Percentiles rank a stretch among this genome's conserved stretches.
Evolutionary conservation across 371 early-diverging fungal genomes (phyloP).

Genomic region (Mucor piriformis): DNA sequence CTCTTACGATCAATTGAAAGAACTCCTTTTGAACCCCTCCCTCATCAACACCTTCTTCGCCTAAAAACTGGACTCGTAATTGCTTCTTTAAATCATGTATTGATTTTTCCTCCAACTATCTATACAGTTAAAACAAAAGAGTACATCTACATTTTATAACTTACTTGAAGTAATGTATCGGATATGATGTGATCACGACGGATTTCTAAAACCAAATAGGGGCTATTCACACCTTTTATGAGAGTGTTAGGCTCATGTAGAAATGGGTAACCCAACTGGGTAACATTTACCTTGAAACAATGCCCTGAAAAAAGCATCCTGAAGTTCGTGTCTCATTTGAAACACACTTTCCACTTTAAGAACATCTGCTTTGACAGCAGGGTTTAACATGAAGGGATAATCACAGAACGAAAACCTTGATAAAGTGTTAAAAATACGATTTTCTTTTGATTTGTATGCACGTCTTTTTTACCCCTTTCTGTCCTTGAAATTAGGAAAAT

Average conservation of each 20-base stretch:
- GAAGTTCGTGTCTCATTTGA: constrained; percentile 73
- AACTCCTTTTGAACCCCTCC: constrained; percentile 98
- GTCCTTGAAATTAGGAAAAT: constrained; percentile 76
- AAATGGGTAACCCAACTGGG: too few relatives aligned
- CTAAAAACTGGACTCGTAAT: constrained; percentile 87
- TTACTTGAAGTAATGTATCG: constrained; percentile 74
- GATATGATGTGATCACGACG: constrained; percentile 76
- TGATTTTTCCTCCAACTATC: constrained; percentile 74
- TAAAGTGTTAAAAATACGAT: not conserved
- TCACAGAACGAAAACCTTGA: constrained; percentile 76
- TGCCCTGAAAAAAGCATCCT: constrained; percentile 84
- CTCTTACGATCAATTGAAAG: constrained; percentile 88
- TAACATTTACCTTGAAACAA: constrained; percentile 64
- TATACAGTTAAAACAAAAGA: too few relatives aligned
- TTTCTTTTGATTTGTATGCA: not conserved
- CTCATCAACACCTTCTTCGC: constrained; percentile 88
- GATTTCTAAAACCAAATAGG: constrained; percentile 85
- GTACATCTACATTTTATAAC: too few relatives aligned
- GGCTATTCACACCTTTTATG: constrained; percentile 74
- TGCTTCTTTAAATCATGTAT: constrained; percentile 86
- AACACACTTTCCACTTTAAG: constrained; percentile 81
- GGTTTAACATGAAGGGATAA: constrained; percentile 79
- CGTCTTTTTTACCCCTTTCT: constrained; percentile 55
- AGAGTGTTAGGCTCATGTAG: not conserved
- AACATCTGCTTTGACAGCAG: constrained; percentile 81